Evolutionary conservation across 345 rosid species (phyloP).

Genomic region (Dimocarpus longan): DNA sequence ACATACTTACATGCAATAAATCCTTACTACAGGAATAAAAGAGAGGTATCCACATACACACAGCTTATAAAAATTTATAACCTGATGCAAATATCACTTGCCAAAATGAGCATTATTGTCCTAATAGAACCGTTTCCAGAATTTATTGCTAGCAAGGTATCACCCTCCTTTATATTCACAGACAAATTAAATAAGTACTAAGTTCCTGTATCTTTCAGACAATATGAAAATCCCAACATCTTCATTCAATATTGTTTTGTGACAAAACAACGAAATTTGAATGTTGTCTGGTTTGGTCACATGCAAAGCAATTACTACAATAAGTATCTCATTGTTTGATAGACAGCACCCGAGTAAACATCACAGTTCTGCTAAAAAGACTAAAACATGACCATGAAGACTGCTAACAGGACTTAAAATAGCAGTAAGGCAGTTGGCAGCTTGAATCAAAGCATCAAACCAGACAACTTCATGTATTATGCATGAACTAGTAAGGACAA

Average conservation of each 20-base stretch:
- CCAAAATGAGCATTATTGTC: background rate
- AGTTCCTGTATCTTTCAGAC: background rate
- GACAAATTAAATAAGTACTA: slow-evolving; percentile 7
- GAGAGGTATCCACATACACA: too few species aligned
- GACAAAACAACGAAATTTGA: background rate
- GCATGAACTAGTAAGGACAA: background rate
- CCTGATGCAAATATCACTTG: background rate
- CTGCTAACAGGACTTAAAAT: background rate
- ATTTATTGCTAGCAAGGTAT: background rate
- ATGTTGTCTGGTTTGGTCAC: background rate
- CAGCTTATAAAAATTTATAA: background rate
- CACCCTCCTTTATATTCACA: background rate
- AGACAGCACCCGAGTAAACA: background rate
- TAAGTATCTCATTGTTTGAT: background rate
- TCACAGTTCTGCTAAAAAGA: background rate
- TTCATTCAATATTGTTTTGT: background rate
- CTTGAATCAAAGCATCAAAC: background rate
- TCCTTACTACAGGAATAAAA: background rate
- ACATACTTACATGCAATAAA: slow-evolving; percentile 9
- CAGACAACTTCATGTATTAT: background rate
- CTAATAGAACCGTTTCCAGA: background rate
- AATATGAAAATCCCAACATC: background rate
- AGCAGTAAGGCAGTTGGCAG: background rate
- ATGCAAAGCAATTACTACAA: background rate
- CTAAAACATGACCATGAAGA: background rate